Evolutionary conservation across 1,139 yeast genomes (phyloP).

Genomic region (Yamadazyma epiphylla): DNA sequence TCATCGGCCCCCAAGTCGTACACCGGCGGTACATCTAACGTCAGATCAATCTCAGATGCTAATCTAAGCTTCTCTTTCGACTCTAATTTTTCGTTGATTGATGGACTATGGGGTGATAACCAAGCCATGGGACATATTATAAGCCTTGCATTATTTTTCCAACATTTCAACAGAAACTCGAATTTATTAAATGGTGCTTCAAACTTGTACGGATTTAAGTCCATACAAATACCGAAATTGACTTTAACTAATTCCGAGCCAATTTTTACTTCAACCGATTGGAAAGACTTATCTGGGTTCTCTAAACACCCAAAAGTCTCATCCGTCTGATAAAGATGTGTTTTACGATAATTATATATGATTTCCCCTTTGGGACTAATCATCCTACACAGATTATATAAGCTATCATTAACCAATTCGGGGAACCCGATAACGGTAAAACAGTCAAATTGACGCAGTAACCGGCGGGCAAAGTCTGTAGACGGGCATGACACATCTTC

Average conservation of each 20-base stretch:
- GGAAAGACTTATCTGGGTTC: constrained; percentile 53
- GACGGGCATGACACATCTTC: constrained; percentile 22
- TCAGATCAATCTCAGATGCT: constrained; percentile 9
- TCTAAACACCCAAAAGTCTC: constrained; percentile 78
- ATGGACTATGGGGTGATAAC: constrained; percentile 60
- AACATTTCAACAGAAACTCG: constrained; percentile 64
- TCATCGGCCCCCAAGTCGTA: constrained; percentile 1
- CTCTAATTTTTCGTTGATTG: constrained; percentile 19
- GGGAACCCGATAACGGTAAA: constrained; percentile 84
- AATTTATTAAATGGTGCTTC: constrained; percentile 70
- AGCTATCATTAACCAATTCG: constrained; percentile 38
- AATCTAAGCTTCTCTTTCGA: constrained; percentile 9
- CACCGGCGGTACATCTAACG: no score
- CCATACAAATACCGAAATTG: constrained; percentile 92
- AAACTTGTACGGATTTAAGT: constrained; percentile 81
- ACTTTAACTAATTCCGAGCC: constrained; percentile 19
- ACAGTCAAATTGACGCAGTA: constrained; percentile 52
- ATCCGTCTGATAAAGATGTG: constrained; percentile 77
- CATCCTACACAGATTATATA: constrained; percentile 73
- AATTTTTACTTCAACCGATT: constrained; percentile 29
- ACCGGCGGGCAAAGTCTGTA: constrained; percentile 52
- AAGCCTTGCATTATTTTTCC: constrained; percentile 45
- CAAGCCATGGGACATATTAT: constrained; percentile 86
- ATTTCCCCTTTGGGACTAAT: constrained; percentile 56
- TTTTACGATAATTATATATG: constrained; percentile 69